Percentiles rank a stretch among this genome's conserved stretches.
These are phyloP conservation scores for Nakazawaea populi DNA, from an alignment of 805 yeast genomes.

Conservation along the genomic window DNA sequence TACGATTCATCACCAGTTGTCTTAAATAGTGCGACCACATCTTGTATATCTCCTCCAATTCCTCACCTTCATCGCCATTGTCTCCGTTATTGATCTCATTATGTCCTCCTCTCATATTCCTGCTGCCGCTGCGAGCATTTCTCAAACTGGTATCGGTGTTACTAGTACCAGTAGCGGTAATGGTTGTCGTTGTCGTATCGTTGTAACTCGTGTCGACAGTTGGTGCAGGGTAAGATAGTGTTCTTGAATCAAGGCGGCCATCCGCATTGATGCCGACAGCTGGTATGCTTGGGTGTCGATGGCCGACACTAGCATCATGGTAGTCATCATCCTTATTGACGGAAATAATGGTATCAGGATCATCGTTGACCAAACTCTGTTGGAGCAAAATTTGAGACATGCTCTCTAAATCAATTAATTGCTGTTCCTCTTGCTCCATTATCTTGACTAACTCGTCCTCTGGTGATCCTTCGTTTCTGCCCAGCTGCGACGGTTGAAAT, in stretches of 20 bases:
- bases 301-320: too few relatives aligned
- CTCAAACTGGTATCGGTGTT: not conserved
- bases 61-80: not conserved
- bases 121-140: too few relatives aligned
- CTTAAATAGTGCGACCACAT: slow-evolving; percentile 9
- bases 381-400: not conserved
- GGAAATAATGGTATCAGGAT: too few relatives aligned
- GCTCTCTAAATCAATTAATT: not conserved
- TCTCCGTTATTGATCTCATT: not conserved
- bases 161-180: not conserved
- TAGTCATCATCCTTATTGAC: too few relatives aligned
- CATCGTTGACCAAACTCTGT: not conserved
- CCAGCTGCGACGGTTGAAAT: too few relatives aligned
- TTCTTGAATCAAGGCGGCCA: not conserved
- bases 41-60: not conserved
- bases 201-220: not conserved
- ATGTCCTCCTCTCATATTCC: too few relatives aligned
- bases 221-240: slow-evolving; percentile 6
- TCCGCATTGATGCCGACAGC: not conserved
- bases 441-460: not conserved
- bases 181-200: not conserved
- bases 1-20: slow-evolving; percentile 4
- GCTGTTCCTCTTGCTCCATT: not conserved
- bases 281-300: not conserved
- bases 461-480: not conserved